Evolutionary conservation across 2,329 filamentous ascomycete genomes (phyloP).

Genomic region (Venturia aucupariae): DNA sequence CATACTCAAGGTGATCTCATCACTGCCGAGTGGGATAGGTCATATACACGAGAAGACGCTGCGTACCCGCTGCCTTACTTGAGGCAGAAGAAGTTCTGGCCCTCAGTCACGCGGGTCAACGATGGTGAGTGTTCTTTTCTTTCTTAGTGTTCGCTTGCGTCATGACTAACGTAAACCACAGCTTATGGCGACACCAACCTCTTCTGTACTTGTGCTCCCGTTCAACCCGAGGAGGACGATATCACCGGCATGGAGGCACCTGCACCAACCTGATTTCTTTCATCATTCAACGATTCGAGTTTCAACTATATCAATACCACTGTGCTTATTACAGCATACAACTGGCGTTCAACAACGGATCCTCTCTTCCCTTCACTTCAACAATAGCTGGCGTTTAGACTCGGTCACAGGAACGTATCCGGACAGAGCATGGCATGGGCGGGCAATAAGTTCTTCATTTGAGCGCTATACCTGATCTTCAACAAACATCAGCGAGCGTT

Average conservation of each 20-base stretch:
- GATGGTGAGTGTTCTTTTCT: conserved; percentile 57
- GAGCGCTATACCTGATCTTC: background rate
- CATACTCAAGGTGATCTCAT: conserved; percentile 79
- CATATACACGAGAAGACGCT: conserved; percentile 71
- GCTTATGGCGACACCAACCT: conserved; percentile 86
- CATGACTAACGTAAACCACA: conserved; percentile 30
- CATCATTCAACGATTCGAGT: background rate
- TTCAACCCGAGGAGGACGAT: conserved; percentile 41
- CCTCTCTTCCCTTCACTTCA: background rate
- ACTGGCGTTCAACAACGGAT: conserved; percentile 2
- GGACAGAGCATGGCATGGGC: background rate
- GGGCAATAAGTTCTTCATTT: background rate
- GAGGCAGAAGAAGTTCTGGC: conserved; percentile 97
- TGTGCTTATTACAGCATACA: background rate
- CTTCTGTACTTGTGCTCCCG: conserved; percentile 88
- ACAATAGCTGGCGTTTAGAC: background rate
- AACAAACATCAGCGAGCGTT: conserved; percentile 1
- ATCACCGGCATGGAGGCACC: conserved; percentile 7
- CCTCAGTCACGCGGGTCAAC: conserved; percentile 73
- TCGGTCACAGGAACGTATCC: background rate
- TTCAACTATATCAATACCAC: background rate
- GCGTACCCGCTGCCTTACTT: conserved; percentile 79
- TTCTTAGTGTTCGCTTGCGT: conserved; percentile 14
- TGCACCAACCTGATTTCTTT: background rate
- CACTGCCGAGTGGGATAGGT: conserved; percentile 63